phyloP scores from a whole-genome alignment of 495 filamentous ascomycete genomes.

The Neurospora sublineolata region DNA sequence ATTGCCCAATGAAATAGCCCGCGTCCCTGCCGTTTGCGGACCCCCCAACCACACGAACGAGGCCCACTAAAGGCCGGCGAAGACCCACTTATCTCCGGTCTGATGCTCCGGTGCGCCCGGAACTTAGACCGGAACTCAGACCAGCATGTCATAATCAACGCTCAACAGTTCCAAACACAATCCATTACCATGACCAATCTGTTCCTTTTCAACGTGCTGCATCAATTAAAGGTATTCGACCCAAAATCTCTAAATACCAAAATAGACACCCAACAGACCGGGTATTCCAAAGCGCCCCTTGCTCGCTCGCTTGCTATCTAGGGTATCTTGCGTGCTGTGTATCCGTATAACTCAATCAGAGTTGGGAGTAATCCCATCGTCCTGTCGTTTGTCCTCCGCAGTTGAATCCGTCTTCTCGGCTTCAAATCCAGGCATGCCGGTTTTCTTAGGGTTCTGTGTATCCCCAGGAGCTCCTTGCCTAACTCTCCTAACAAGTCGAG shows the following conservation, averaged over 20 bases:
- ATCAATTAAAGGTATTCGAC: neutral
- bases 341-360: neutral
- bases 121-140: neutral
- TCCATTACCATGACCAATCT: neutral
- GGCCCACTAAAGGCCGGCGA: neutral
- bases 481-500: neutral
- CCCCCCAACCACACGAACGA: neutral
- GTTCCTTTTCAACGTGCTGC: neutral
- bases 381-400: neutral
- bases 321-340: neutral
- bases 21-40: neutral
- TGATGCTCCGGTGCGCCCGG: neutral
- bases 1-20: neutral
- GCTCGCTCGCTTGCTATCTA: neutral
- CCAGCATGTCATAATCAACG: neutral
- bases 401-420: neutral
- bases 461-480: neutral
- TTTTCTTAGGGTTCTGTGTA: neutral
- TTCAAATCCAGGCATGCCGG: neutral
- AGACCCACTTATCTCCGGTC: neutral
- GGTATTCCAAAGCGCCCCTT: neutral
- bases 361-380: neutral
- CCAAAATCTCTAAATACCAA: neutral
- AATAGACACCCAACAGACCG: neutral
- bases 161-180: neutral